Conservation (phyloP, 1,284 basidiomycete species). For the Sanghuangporus sanghuang region DNA sequence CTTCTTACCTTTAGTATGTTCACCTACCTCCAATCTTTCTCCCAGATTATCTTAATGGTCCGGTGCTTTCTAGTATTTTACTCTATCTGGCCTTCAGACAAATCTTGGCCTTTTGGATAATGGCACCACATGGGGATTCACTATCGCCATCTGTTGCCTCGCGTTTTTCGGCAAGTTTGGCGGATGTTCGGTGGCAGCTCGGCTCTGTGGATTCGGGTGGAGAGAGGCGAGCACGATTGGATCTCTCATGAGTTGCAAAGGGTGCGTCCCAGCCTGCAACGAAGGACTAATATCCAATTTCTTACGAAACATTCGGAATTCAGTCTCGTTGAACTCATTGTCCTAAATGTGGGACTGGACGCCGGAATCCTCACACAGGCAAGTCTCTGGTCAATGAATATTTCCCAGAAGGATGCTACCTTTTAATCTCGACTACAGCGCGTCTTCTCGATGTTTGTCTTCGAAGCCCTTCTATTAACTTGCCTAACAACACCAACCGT, state of each 20-base stretch:
- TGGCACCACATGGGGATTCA: constrained; percentile 61
- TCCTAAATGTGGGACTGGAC: constrained; percentile 66
- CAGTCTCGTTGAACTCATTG: constrained; percentile 52
- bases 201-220: constrained; percentile 46
- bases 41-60: constrained; percentile 8
- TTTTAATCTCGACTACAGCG: constrained; percentile 28
- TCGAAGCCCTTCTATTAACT: constrained; percentile 83
- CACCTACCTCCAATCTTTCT: constrained; percentile 5
- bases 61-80: constrained; percentile 43
- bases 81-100: constrained; percentile 61
- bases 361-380: constrained; percentile 70
- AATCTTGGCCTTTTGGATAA: constrained; percentile 58
- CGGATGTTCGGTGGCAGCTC: constrained; percentile 50
- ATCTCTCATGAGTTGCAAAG: constrained; percentile 71
- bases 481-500: constrained; percentile 89
- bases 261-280: constrained; percentile 32
- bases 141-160: constrained; percentile 42
- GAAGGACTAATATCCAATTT: neutral
- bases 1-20: constrained; percentile 57
- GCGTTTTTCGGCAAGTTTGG: constrained; percentile 60
- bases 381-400: constrained; percentile 17
- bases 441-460: constrained; percentile 88
- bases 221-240: constrained; percentile 65
- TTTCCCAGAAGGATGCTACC: neutral
- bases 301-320: neutral